A percentile compares a stretch with the other conserved stretches of the same genome.
Conservation (phyloP, 345 rosid genomes). For the Boechera stricta region DNA sequence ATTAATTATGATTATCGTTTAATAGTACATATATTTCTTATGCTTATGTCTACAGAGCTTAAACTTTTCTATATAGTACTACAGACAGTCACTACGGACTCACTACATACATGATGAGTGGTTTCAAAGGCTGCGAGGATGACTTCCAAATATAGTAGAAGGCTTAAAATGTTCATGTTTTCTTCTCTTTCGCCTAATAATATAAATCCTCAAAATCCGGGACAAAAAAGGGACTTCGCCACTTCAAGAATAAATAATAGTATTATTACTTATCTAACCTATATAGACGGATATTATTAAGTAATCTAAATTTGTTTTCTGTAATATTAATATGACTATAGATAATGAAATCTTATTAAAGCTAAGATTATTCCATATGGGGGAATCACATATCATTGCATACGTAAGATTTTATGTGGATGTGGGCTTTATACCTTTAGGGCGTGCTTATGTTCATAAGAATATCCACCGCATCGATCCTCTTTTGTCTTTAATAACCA, state of each 20-base stretch:
- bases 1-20: too few species aligned
- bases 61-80: too few species aligned
- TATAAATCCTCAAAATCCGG: background rate
- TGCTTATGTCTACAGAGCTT: too few species aligned
- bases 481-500: conserved; percentile 5
- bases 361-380: background rate
- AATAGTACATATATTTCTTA: too few species aligned
- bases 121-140: conserved; percentile 17
- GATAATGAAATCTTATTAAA: background rate
- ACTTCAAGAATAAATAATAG: background rate
- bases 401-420: conserved; percentile 12
- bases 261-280: background rate
- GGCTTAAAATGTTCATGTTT: background rate
- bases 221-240: conserved; percentile 1
- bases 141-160: background rate
- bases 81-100: background rate
- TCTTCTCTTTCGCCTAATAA: background rate
- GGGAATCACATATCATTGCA: conserved; percentile 21
- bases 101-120: background rate
- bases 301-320: background rate
- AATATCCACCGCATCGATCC: conserved; percentile 12
- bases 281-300: background rate
- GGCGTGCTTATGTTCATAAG: background rate
- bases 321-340: background rate
- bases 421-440: conserved; percentile 3